Evolutionary conservation across 768 basidiomycete genomes (phyloP), one percentile per base, ranked within the genome.

Genomic region (Xerocomellus intermedius): DNA sequence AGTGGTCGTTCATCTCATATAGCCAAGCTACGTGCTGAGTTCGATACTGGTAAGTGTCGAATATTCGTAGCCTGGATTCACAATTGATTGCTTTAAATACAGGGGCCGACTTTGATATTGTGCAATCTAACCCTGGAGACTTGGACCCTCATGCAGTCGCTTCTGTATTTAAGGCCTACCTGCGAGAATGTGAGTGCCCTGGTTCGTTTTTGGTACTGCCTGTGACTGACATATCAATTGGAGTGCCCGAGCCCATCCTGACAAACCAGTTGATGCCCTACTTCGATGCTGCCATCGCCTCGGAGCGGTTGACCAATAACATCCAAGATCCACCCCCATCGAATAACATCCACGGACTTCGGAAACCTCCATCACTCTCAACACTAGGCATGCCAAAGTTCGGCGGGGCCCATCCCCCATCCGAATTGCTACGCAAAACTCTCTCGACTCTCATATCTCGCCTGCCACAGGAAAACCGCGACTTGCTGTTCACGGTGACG

Each of bases 101-200:
- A 87, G 92, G 94, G 54, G 89, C 87, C 48, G 95, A 98, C 73
- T 92, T 87, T 63, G 87, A 94, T 65, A 82, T 98, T 74, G 73
- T 78, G 38, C 82, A 83, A 57, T 89, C 86, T 58, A 80, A 81
- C 47, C 94, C 93, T 24, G 84, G 89, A 8, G 94, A 98, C 64
- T 74, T 98, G 35, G 95, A 98, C 66, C 95, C 95, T 44, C 94
- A 98, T 69, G 91, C 93, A 1, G 94, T 98, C 8, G 86, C 94
- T 19, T 91, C 91, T 24, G 76, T 96, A 30, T 97, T 96, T 75
- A 97, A 96, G 71, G 87, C 91, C 1, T 98, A 85, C 69, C 77
- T 98, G 41, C 87, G 95, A 53, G 94, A 97, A 80, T 75, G 94
- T 96, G 73, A 77, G 94, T 79, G 42, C 9, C 44, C 47, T 50